Evolutionary conservation across 257 asterid genomes (phyloP).

Genomic region (Plantago major): DNA sequence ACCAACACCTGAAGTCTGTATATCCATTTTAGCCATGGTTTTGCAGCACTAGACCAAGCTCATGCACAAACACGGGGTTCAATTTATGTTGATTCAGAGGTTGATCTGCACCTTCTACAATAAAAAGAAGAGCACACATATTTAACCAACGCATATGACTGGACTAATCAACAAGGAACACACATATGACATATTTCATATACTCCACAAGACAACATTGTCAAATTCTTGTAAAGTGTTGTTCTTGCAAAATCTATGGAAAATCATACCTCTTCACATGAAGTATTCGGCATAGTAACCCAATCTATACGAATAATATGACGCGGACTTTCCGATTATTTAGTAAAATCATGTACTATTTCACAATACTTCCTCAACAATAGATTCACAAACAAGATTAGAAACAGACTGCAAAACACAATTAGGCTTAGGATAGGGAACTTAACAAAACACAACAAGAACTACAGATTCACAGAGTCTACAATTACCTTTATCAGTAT

Average conservation of each 20-base stretch:
- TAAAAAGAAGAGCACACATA: neutral
- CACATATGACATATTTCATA: too few relatives aligned
- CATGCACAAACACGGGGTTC: slow-evolving; percentile 6
- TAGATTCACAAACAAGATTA: neutral
- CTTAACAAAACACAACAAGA: neutral
- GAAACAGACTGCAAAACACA: neutral
- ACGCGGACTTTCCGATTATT: too few relatives aligned
- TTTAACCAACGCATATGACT: neutral
- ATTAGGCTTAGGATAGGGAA: neutral
- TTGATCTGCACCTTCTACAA: slow-evolving; percentile 20
- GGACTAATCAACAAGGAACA: neutral
- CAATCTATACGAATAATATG: too few relatives aligned
- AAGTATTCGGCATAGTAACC: too few relatives aligned
- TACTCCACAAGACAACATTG: too few relatives aligned
- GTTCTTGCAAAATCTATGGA: too few relatives aligned
- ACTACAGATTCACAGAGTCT: neutral
- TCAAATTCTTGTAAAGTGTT: too few relatives aligned
- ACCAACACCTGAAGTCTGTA: slow-evolving; percentile 20
- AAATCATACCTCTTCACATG: too few relatives aligned
- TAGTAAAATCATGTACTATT: too few relatives aligned
- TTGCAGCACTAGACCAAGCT: neutral
- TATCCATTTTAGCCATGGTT: slow-evolving; percentile 34
- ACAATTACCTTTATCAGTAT: neutral
- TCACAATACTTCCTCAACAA: neutral
- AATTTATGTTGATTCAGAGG: slow-evolving; percentile 16